phyloP scores from a whole-genome alignment of 2,329 filamentous ascomycete genomes.

The Talaromyces sp. region DNA sequence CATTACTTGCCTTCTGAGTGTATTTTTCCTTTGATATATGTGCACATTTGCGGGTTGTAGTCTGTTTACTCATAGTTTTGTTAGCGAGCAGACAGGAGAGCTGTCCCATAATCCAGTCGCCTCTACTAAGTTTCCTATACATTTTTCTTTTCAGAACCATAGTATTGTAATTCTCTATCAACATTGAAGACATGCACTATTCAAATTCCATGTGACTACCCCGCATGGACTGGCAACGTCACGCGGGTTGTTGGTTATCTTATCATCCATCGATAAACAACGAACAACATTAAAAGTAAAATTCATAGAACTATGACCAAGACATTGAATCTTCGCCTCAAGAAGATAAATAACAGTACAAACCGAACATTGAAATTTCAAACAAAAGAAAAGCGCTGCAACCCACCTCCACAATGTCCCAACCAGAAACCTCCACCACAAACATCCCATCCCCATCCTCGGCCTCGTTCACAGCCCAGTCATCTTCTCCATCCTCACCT shows the following conservation, averaged over 20 bases:
- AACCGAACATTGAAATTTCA: background rate
- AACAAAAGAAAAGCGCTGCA: background rate
- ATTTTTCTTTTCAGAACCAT: background rate
- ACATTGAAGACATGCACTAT: background rate
- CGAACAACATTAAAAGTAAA: background rate
- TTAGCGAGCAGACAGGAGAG: background rate
- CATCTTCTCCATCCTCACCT: conserved; percentile 15
- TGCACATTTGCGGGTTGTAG: background rate
- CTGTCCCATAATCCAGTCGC: background rate
- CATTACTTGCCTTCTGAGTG: conserved; percentile 6
- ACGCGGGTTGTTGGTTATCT: background rate
- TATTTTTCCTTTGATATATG: background rate
- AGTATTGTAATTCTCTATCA: background rate
- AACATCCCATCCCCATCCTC: conserved; percentile 3
- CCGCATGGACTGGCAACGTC: background rate
- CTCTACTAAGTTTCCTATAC: background rate
- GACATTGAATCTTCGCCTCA: background rate
- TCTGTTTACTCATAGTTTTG: background rate
- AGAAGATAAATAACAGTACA: background rate
- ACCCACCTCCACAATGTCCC: background rate
- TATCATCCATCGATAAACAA: background rate
- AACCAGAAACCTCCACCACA: background rate
- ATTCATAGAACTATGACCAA: background rate
- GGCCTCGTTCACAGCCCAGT: background rate
- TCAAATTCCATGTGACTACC: background rate